Evolutionary conservation across 2,329 filamentous ascomycete species (phyloP).

Genomic region (Emericellopsis atlantica): DNA sequence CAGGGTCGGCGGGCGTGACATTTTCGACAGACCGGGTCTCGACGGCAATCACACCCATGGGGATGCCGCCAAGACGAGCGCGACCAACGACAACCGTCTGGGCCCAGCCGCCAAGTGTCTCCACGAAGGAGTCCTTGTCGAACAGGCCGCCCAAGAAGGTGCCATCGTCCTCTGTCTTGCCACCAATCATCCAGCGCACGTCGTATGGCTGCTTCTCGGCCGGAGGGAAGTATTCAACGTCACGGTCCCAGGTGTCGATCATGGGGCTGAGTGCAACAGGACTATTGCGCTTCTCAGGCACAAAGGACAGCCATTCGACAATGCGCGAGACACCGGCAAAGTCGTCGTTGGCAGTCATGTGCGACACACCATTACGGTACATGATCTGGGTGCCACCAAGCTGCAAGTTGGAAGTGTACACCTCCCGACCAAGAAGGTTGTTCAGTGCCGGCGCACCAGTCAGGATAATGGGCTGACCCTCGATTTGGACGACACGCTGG

Average conservation of each 20-base stretch:
- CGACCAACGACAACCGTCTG: slow-evolving; percentile 93
- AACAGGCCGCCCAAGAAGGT: slow-evolving; percentile 80
- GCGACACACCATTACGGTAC: slow-evolving; percentile 99
- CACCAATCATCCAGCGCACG: slow-evolving; percentile 84
- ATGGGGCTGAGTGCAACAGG: slow-evolving; percentile 87
- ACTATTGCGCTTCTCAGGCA: slow-evolving; percentile 88
- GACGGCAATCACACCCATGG: slow-evolving; percentile 94
- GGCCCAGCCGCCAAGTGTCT: slow-evolving; percentile 93
- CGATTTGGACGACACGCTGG: slow-evolving; percentile 96
- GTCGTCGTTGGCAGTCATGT: slow-evolving; percentile 96
- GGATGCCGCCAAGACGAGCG: slow-evolving; percentile 91
- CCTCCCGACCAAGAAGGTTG: slow-evolving; percentile 93
- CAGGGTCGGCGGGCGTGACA: slow-evolving; percentile 88
- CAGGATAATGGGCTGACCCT: slow-evolving; percentile 96
- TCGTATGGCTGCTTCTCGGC: slow-evolving; percentile 73
- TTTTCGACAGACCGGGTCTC: slow-evolving; percentile 96
- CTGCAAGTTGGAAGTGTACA: slow-evolving; percentile 98
- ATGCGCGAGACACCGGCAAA: slow-evolving; percentile 97
- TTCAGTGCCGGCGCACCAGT: slow-evolving; percentile 96
- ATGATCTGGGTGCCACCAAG: slow-evolving; percentile 99
- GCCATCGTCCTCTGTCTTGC: slow-evolving; percentile 62
- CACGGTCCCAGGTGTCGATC: slow-evolving; percentile 82
- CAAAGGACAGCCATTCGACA: slow-evolving; percentile 94
- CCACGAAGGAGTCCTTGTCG: slow-evolving; percentile 92
- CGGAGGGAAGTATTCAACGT: slow-evolving; percentile 71